These are phyloP conservation scores for Globisporangium nunn DNA, from an alignment of 352 stramenopile genomes.

Conservation along the genomic window DNA sequence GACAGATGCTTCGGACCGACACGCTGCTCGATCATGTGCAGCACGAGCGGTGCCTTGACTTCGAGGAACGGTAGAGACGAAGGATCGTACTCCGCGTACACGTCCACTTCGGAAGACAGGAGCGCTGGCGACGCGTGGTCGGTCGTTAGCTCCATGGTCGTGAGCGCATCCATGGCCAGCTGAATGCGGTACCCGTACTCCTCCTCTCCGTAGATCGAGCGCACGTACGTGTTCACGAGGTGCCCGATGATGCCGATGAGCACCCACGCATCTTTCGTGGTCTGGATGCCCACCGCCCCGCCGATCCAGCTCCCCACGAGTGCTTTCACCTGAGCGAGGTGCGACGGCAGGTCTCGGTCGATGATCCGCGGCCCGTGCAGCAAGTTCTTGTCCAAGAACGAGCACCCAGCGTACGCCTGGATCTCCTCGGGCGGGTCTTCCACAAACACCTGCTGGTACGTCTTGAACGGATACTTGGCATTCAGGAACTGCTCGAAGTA, in stretches of 20 bases:
- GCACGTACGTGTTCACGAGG: conserved; percentile 77
- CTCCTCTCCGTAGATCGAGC: conserved; percentile 72
- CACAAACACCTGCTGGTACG: conserved; percentile 84
- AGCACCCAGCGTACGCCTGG: conserved; percentile 57
- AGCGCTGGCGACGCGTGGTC: conserved; percentile 58
- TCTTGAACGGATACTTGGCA: conserved; percentile 75
- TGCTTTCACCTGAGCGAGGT: conserved; percentile 74
- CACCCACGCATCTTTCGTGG: conserved; percentile 83
- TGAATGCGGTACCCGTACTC: conserved; percentile 85
- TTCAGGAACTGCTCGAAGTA: conserved; percentile 76
- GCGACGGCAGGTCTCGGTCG: conserved; percentile 70
- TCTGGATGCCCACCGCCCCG: conserved; percentile 72
- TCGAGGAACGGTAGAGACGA: conserved; percentile 66
- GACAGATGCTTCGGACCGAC: conserved; percentile 64
- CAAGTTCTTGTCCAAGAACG: conserved; percentile 73
- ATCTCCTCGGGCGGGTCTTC: conserved; percentile 72
- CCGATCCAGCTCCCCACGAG: conserved; percentile 77
- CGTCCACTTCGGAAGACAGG: conserved; percentile 71
- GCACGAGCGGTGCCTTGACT: conserved; percentile 69
- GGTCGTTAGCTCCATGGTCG: conserved; percentile 73
- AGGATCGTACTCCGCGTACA: conserved; percentile 80
- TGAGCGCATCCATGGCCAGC: conserved; percentile 77
- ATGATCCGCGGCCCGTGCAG: conserved; percentile 76
- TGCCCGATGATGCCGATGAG: conserved; percentile 75
- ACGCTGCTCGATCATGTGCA: conserved; percentile 87